Percentiles rank a stretch among this genome's conserved stretches.
phyloP scores from a whole-genome alignment of 768 basidiomycete species.

The Hortiboletus campestris region DNA sequence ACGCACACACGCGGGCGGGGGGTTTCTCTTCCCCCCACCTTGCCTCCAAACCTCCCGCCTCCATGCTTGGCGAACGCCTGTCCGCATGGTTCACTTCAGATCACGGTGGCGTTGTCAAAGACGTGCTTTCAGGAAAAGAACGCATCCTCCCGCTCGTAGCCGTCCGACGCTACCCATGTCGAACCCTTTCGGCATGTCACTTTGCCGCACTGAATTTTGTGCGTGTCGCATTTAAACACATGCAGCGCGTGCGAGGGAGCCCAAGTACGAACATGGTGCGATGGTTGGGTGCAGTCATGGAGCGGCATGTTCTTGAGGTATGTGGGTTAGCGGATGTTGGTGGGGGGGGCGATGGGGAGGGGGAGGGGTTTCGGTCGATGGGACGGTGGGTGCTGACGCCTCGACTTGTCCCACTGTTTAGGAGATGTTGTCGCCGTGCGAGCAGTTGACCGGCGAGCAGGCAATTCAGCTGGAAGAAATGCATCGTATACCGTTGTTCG shows the following conservation, averaged over 20 bases:
- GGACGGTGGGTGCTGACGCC: neutral
- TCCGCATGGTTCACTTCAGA: slow-evolving; percentile 12
- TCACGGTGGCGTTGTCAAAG: slow-evolving; percentile 9
- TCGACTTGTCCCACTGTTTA: slow-evolving; percentile 18
- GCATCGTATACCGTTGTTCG: slow-evolving; percentile 46
- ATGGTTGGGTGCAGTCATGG: slow-evolving; percentile 14
- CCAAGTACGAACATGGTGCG: neutral
- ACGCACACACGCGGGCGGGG: neutral
- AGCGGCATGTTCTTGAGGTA: slow-evolving; percentile 21
- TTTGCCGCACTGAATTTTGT: slow-evolving; percentile 64
- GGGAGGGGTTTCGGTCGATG: too few relatives aligned
- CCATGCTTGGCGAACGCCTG: slow-evolving; percentile 17
- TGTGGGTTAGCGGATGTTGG: neutral
- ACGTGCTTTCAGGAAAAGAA: slow-evolving; percentile 34
- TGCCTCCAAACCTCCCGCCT: neutral
- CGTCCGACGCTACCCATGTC: slow-evolving; percentile 46
- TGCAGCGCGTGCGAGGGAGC: slow-evolving; percentile 3
- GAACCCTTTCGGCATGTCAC: slow-evolving; percentile 48
- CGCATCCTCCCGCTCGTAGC: slow-evolving; percentile 45
- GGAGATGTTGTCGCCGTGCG: slow-evolving; percentile 53
- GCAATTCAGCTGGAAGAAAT: slow-evolving; percentile 55
- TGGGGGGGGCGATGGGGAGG: too few relatives aligned
- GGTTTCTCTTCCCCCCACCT: neutral
- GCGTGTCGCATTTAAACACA: slow-evolving; percentile 41
- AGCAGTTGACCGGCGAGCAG: slow-evolving; percentile 42